These are phyloP conservation scores for Blastobotrys peoriensis DNA, from an alignment of 805 yeast species.

Conservation along the genomic window DNA sequence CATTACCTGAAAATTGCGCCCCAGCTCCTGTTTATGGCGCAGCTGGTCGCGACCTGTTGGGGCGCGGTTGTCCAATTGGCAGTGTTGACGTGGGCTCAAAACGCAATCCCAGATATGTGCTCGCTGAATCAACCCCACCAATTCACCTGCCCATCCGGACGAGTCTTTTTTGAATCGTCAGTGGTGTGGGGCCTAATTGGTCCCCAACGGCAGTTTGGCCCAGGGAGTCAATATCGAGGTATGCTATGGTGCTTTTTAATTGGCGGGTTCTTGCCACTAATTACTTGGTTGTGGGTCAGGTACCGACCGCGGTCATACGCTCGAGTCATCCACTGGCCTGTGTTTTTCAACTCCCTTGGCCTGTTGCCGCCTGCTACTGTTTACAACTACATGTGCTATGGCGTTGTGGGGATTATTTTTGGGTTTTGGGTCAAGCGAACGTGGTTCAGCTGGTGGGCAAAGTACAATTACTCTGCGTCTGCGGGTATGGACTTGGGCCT, in stretches of 20 bases:
- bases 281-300: constrained; percentile 35
- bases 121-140: constrained; percentile 35
- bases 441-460: constrained; percentile 69
- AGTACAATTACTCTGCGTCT: constrained; percentile 61
- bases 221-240: constrained; percentile 45
- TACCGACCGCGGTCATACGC: constrained; percentile 37
- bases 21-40: constrained; percentile 49
- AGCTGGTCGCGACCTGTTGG: constrained; percentile 40
- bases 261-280: constrained; percentile 45
- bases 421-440: constrained; percentile 50
- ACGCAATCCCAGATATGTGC: constrained; percentile 39
- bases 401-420: constrained; percentile 49
- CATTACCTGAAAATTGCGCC: constrained; percentile 65
- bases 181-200: constrained; percentile 64
- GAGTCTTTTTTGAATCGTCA: constrained; percentile 48
- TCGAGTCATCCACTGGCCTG: constrained; percentile 56
- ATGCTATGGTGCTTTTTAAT: constrained; percentile 54
- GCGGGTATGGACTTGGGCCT: constrained; percentile 64
- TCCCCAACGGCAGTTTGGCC: constrained; percentile 49
- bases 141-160: constrained; percentile 44
- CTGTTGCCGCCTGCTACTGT: constrained; percentile 72
- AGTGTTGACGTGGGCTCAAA: constrained; percentile 39
- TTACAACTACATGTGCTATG: constrained; percentile 55
- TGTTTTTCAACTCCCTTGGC: constrained; percentile 55
- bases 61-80: constrained; percentile 39